phyloP scores from a whole-genome alignment of 2,329 filamentous ascomycete species.

The Elsinoe fawcettii region DNA sequence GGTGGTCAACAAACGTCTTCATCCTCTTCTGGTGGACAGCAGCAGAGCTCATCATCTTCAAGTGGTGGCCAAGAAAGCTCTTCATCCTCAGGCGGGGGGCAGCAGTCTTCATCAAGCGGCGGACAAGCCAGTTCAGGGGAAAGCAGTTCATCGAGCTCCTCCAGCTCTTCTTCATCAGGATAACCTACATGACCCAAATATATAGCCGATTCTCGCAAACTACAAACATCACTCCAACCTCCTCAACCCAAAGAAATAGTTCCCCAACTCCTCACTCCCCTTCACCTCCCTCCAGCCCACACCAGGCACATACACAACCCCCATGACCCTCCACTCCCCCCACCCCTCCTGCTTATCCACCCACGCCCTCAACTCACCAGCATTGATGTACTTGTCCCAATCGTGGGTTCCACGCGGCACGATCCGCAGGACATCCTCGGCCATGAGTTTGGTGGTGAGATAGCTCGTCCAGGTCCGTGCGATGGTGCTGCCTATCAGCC shows the following conservation, averaged over 20 bases:
- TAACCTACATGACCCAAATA: neutral
- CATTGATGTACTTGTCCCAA: slow-evolving; percentile 93
- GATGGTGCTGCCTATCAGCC: slow-evolving; percentile 89
- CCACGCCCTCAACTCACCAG: slow-evolving; percentile 58
- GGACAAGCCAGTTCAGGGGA: neutral
- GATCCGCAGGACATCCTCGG: slow-evolving; percentile 78
- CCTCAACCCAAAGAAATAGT: slow-evolving; percentile 90
- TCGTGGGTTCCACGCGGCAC: slow-evolving; percentile 92
- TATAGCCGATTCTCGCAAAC: neutral
- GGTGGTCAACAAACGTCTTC: neutral
- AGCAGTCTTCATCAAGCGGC: slow-evolving; percentile 6
- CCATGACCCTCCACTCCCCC: slow-evolving; percentile 63
- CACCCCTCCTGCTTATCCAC: slow-evolving; percentile 36
- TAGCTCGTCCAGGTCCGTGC: slow-evolving; percentile 82
- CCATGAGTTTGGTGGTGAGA: slow-evolving; percentile 85
- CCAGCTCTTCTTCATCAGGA: slow-evolving; percentile 4
- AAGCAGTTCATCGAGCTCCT: neutral
- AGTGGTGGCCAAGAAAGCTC: neutral
- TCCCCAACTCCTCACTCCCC: slow-evolving; percentile 78
- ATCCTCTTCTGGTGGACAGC: neutral
- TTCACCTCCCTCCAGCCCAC: slow-evolving; percentile 79
- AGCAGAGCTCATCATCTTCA: neutral
- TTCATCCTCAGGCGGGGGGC: neutral
- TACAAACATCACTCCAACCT: slow-evolving; percentile 33
- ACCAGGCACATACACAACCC: slow-evolving; percentile 83